Evolutionary conservation across 208 protist genomes (phyloP), one percentile per base, ranked within the genome.

Genomic region (Phytomonas sp.): DNA sequence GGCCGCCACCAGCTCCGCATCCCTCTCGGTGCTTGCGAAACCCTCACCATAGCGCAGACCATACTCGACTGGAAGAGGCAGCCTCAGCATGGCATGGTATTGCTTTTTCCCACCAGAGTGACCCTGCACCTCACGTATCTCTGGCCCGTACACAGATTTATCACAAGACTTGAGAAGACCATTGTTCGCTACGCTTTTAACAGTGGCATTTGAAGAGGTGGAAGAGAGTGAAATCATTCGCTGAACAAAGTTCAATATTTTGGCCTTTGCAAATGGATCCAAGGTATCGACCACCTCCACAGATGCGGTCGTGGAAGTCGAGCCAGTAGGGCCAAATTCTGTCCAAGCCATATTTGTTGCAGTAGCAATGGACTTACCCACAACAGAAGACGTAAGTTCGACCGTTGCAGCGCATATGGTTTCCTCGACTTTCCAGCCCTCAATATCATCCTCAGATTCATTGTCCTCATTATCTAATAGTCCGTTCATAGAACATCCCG

Each of bases 1-100:
- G 51, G 76, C 77, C 15, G 88, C 88, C 5, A 92, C 85, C 17
- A 73, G 66, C 80, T 96, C 88, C 8, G 91, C 87, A 60, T 92
- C 86, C 69, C 87, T 90, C 30, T 60, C 74, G 0, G 79, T 91
- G 0, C 77, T 68, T 6, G 87, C 91, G 53, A 89, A 84, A n/a
- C 91, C 91, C 60, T 94, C 88, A 13, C 77, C 91, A 69, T 78
- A 88, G 36, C 87, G 84, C 68, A 81, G 79, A 2, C 88, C 91
- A 66, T 88, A 94, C 74, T 67, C 75, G 0, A 33, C 23, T 7
- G 91, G 91, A n/a, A 96, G 80, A 23, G 86, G 85, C 6, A 96
- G 71, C 4, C 73, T 79, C 66, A 85, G 71, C 23, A 80, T 80
- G 0, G 84, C 86, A 75, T 93, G 81, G 60, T 85, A 93, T 65